Evolutionary conservation across 2,329 filamentous ascomycete species (phyloP), one percentile per base, ranked within the genome.

Genomic region (Aureobasidium sp.): DNA sequence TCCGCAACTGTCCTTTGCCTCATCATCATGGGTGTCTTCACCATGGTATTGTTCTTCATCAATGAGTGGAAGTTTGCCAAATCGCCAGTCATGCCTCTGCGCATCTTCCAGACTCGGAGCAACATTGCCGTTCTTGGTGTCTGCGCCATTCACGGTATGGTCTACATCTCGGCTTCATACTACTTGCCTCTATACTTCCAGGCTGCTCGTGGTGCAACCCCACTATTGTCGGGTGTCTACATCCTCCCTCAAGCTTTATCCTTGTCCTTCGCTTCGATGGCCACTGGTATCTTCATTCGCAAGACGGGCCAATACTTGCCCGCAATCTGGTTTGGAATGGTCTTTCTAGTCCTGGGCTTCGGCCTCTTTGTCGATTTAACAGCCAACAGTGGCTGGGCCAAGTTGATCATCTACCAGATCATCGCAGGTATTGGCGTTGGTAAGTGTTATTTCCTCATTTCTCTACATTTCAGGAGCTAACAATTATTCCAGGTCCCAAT

Each of bases 131-230:
- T 84, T 2, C 83, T 91, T 15, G 73, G 76, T 2, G 78, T 88
- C 47, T 86, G 85, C 67, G 90, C 91, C 75, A 81, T 83, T 64
- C 90, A 96, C 72, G 87, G 87, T 48, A 82, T 87, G 67, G 85
- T 88, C 66, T 93, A 93, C 77, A 91, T 93, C 69, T 83, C 87
- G 0, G 85, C 83, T 33, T 85, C 83, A 64, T 95, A 93, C 78
- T 95, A 89, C 76, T 79, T 95, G 5, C 90, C 90, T 0, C 80
- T 96, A 2, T 96, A 95, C 77, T 93, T 91, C 75, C 90, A 95
- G 74, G 82, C 86, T 57, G 85, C 89, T 57, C 79, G 90, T 47
- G 82, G 87, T 54, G 84, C 84, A 2, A 80, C 81, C 0, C 87
- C 90, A 0, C 82, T 92, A 39, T 76, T 88, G 33, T 89, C 85